Percentiles rank a stretch among this genome's conserved stretches.
These are phyloP conservation scores for Euryodendron excelsum DNA, from an alignment of 148 eudicot genomes.

Conservation along the genomic window DNA sequence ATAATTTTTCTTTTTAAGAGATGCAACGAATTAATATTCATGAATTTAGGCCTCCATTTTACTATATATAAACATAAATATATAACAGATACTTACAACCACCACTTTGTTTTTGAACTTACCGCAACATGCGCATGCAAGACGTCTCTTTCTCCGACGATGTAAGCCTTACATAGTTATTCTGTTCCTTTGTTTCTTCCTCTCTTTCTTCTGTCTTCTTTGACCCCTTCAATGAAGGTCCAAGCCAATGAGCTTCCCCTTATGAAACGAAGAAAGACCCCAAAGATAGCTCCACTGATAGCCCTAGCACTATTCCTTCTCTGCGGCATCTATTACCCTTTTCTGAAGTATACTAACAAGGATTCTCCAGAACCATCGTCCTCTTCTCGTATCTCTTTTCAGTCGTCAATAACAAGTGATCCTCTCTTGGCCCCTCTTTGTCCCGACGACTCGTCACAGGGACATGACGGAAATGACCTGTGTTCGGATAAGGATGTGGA, in stretches of 20 bases:
- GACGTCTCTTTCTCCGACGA: background rate
- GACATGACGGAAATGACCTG: background rate
- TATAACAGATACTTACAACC: constrained; percentile 4
- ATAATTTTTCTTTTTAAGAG: too few species aligned
- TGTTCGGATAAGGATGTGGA: background rate
- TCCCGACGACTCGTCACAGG: background rate
- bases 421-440: background rate
- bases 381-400: background rate
- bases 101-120: constrained; percentile 28
- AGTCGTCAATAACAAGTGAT: too few species aligned
- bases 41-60: too few species aligned
- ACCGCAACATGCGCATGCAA: constrained; percentile 17
- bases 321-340: constrained; percentile 39
- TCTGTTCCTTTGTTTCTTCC: background rate
- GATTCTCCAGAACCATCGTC: background rate
- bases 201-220: constrained; percentile 8
- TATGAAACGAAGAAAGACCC: constrained; percentile 35
- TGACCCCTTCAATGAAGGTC: constrained; percentile 26
- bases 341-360: constrained; percentile 3
- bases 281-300: constrained; percentile 30
- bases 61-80: background rate
- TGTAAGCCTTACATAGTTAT: background rate
- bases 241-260: constrained; percentile 34
- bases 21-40: too few species aligned
- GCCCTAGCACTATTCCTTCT: constrained; percentile 23